Evolutionary conservation across 495 filamentous ascomycete species (phyloP).

Genomic region (Copromyces sp.): DNA sequence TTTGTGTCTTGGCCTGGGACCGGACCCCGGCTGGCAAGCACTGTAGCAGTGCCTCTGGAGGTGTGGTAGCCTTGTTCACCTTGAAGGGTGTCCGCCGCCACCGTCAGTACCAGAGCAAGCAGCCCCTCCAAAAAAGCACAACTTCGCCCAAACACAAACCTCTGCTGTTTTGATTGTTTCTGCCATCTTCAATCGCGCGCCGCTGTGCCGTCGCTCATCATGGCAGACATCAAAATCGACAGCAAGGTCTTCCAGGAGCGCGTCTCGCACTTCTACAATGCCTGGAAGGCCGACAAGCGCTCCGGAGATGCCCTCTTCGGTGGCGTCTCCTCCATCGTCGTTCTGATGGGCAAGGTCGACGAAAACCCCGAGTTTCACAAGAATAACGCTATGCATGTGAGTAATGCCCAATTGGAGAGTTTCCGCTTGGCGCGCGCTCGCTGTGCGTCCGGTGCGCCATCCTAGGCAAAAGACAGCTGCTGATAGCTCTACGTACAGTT

Average conservation of each 20-base stretch:
- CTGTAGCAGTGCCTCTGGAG: not conserved
- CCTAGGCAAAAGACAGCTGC: slow-evolving; percentile 3
- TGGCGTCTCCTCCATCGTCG: slow-evolving; percentile 73
- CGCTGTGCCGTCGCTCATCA: slow-evolving; percentile 27
- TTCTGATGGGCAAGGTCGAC: slow-evolving; percentile 90
- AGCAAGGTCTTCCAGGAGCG: slow-evolving; percentile 85
- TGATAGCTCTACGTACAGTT: slow-evolving; percentile 49
- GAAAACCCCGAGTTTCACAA: slow-evolving; percentile 77
- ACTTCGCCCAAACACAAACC: slow-evolving; percentile 7
- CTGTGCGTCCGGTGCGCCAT: not conserved
- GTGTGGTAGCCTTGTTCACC: slow-evolving; percentile 2
- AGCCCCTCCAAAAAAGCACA: slow-evolving; percentile 2
- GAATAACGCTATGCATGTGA: slow-evolving; percentile 89
- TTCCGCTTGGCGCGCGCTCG: not conserved
- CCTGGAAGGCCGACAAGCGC: slow-evolving; percentile 95
- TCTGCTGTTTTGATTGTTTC: slow-evolving; percentile 7
- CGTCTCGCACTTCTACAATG: slow-evolving; percentile 68
- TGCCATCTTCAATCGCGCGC: slow-evolving; percentile 20
- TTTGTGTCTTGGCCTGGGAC: slow-evolving; percentile 1
- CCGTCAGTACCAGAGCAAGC: not conserved
- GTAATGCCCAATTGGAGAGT: slow-evolving; percentile 19
- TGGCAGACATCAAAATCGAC: slow-evolving; percentile 76
- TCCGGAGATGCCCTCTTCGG: slow-evolving; percentile 68
- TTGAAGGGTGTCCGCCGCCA: slow-evolving; percentile 5
- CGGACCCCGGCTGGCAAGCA: not conserved